Base-by-base conservation (phyloP, 2,329 filamentous ascomycete species). In the Fusarium coffeatum region DNA sequence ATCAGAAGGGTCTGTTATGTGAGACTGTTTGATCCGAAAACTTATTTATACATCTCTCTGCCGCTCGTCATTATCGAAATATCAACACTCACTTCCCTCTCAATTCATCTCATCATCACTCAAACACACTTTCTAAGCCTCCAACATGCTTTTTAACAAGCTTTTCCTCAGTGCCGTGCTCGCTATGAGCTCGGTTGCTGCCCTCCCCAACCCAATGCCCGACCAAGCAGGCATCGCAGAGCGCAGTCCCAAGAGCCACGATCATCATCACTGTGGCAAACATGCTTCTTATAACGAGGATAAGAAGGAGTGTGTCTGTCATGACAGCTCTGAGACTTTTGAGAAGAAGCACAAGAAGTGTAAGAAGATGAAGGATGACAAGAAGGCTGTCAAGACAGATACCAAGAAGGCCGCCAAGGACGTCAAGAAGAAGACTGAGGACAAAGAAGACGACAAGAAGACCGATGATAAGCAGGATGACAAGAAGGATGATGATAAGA, bases 101-200 rank as follows among this genome's bases (percentile, higher is more conserved):
- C 23, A 11, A 18, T 49, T n/a, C 54, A 48, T 49, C 30, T 28
- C 8, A 5, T 20, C 28, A 37, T 22, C 27, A 12, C 12, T 16
- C 11, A 16, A 54, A 37, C 1, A 18, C 4, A 28, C 2, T 1
- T 11, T 18, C 8, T 11, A 53, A 18, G 3, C 23, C 20, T 18
- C 47, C 62, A 68, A 9, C 30, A 68, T 68, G 65, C 65, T 64
- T 25, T 34, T 68, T 45, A 68, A 51, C n/a, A 43, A 64, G 28
- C 25, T 53, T 18, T 25, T 68, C 11, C 48, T 68, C 28, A 48
- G 65, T n/a, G 59, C 47, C 0, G 23, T 68, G 7, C 40, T 68
- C 20, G 53, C 65, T 27, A 37, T 68, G 12, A 43, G 53, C 51
- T 51, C 65, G 10, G 65, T 68, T 20, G 8, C n/a, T 5, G 65